Conservation (phyloP, 306 rosid species). For the Lithocarpus polystachyus region DNA sequence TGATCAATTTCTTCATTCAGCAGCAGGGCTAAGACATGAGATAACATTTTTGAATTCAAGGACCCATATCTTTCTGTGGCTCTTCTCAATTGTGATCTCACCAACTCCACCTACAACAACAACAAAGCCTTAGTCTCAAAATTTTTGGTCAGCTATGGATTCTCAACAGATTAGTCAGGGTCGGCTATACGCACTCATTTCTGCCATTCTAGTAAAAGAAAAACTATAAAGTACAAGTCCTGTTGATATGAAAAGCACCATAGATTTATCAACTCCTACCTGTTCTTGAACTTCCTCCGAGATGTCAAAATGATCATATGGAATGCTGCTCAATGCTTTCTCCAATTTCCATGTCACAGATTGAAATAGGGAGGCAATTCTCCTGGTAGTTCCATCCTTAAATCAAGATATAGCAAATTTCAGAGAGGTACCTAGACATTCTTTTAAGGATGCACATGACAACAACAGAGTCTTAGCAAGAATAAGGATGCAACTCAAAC, state of each 20-base stretch:
- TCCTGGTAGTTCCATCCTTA: constrained; percentile 76
- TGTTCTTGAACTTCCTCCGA: constrained; percentile 96
- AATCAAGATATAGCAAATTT: constrained; percentile 57
- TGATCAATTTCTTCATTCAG: constrained; percentile 42
- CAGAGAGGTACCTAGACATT: constrained; percentile 47
- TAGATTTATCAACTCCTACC: constrained; percentile 46
- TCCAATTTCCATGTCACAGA: constrained; percentile 89
- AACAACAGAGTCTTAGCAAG: constrained; percentile 29
- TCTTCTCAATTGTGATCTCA: constrained; percentile 77
- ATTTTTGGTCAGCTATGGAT: no score
- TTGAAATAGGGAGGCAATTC: constrained; percentile 68
- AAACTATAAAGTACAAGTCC: constrained; percentile 2
- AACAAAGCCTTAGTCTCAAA: no score
- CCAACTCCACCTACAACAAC: constrained; percentile 65
- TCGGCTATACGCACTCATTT: no score
- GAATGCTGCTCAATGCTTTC: constrained; percentile 61
- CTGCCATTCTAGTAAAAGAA: constrained; percentile 20
- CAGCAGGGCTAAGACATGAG: constrained; percentile 42
- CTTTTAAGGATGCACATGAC: constrained; percentile 35
- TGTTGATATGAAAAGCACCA: not conserved
- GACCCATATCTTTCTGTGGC: constrained; percentile 76
- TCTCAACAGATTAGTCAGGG: no score
- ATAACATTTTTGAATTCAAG: constrained; percentile 49
- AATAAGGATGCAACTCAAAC: constrained; percentile 21
- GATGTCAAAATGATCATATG: constrained; percentile 63